phyloP scores from a whole-genome alignment of 306 rosid genomes.

The Dalbergia oliveri region DNA sequence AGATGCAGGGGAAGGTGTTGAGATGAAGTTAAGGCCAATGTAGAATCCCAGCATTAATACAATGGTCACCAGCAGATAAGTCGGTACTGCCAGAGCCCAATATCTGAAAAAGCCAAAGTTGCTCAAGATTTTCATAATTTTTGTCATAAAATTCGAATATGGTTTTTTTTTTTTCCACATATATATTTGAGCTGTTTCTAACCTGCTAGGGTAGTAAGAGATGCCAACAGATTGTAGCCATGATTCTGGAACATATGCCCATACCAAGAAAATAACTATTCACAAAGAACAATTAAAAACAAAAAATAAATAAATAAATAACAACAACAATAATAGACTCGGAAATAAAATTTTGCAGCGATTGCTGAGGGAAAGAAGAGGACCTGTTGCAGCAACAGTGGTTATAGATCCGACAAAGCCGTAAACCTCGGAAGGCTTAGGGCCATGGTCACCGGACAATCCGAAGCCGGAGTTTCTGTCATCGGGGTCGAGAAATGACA shows the following conservation, averaged over 20 bases:
- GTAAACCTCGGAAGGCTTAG: slow-evolving; percentile 89
- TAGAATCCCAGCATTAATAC: slow-evolving; percentile 72
- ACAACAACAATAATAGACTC: too few species aligned
- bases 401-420: slow-evolving; percentile 94
- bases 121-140: neutral
- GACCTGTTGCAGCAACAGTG: slow-evolving; percentile 81
- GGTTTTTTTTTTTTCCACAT: too few species aligned
- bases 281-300: slow-evolving; percentile 29
- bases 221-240: slow-evolving; percentile 88
- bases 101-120: slow-evolving; percentile 61
- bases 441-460: slow-evolving; percentile 77
- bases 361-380: too few species aligned
- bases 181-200: slow-evolving; percentile 26
- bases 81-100: slow-evolving; percentile 93
- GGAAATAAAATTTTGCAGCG: too few species aligned
- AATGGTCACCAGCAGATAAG: slow-evolving; percentile 73
- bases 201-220: slow-evolving; percentile 94
- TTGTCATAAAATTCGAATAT: slow-evolving; percentile 4
- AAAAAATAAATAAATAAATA: neutral
- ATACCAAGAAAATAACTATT: slow-evolving; percentile 80
- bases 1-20: slow-evolving; percentile 81
- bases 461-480: slow-evolving; percentile 65
- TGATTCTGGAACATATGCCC: slow-evolving; percentile 95
- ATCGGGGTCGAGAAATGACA: slow-evolving; percentile 54
- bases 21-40: slow-evolving; percentile 88